phyloP scores from a whole-genome alignment of 2,329 filamentous ascomycete species.

The Myriosclerotinia curreyana region DNA sequence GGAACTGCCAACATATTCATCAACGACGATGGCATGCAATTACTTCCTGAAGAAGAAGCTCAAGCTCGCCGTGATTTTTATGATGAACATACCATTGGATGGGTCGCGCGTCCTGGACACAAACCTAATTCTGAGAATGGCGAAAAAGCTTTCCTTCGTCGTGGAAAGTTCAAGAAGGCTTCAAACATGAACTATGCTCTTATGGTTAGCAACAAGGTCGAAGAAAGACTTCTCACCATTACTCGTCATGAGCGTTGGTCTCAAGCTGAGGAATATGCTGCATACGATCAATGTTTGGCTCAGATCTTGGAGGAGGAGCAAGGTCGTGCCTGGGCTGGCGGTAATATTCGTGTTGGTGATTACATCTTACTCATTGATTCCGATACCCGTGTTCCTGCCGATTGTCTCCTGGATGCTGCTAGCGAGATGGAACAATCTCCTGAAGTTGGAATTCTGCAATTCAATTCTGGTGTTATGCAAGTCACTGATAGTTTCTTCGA shows the following conservation, averaged over 20 bases:
- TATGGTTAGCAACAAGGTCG: constrained; percentile 43
- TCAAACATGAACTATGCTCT: constrained; percentile 48
- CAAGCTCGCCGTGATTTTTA: constrained; percentile 65
- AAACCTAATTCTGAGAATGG: constrained; percentile 33
- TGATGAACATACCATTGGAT: constrained; percentile 65
- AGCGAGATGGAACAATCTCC: constrained; percentile 79
- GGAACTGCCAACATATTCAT: constrained; percentile 74
- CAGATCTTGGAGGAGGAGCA: constrained; percentile 62
- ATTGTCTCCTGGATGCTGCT: constrained; percentile 75
- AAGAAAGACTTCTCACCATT: constrained; percentile 15
- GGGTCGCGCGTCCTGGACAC: constrained; percentile 50
- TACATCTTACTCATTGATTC: constrained; percentile 79
- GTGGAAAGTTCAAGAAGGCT: constrained; percentile 54
- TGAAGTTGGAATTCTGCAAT: constrained; percentile 76
- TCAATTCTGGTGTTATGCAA: constrained; percentile 75
- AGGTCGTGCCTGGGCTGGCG: constrained; percentile 74
- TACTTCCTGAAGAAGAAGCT: constrained; percentile 60
- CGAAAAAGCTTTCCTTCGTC: constrained; percentile 43
- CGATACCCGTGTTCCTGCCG: constrained; percentile 72
- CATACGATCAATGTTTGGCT: constrained; percentile 63
- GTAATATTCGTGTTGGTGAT: constrained; percentile 81
- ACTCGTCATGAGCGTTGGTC: constrained; percentile 51
- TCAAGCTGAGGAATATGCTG: constrained; percentile 63
- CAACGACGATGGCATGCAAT: constrained; percentile 72
- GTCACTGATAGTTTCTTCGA: constrained; percentile 72